Conservation (phyloP, 164 flowering plant species). For the Pachysandra terminalis region DNA sequence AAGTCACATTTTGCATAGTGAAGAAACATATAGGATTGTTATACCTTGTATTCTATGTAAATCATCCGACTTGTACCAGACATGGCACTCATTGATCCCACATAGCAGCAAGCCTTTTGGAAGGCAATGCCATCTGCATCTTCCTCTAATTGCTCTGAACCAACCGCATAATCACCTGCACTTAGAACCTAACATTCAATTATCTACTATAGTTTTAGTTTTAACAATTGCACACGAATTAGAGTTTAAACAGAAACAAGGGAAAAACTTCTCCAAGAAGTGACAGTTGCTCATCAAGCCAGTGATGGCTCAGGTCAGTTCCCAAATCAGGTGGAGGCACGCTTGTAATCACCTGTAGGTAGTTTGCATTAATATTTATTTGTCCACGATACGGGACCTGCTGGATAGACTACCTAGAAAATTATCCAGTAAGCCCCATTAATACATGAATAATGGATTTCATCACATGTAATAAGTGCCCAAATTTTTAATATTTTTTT, state of each 20-base stretch:
- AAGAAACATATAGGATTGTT: too few relatives aligned
- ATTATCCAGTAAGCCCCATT: too few relatives aligned
- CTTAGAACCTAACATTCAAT: slow-evolving; percentile 62
- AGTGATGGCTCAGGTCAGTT: slow-evolving; percentile 57
- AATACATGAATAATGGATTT: too few relatives aligned
- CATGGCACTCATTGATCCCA: slow-evolving; percentile 88
- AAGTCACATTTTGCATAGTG: too few relatives aligned
- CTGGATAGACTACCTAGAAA: too few relatives aligned
- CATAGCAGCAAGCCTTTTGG: slow-evolving; percentile 65
- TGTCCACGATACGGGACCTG: too few relatives aligned
- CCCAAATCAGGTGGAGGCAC: slow-evolving; percentile 90
- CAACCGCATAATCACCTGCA: slow-evolving; percentile 84
- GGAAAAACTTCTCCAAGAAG: slow-evolving; percentile 69
- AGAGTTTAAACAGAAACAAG: neutral
- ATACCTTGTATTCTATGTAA: slow-evolving; percentile 86
- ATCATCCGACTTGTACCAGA: slow-evolving; percentile 88
- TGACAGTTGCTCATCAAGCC: slow-evolving; percentile 66
- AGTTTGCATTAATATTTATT: too few relatives aligned
- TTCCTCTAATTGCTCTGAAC: slow-evolving; percentile 84
- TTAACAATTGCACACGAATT: neutral
- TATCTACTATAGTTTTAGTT: neutral
- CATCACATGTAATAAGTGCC: too few relatives aligned
- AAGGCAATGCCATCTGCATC: slow-evolving; percentile 82
- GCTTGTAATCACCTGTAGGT: slow-evolving; percentile 68
- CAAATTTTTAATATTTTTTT: too few relatives aligned